Evolutionary conservation across 1,284 basidiomycete species (phyloP).

Genomic region (Anthracocystis setariae): DNA sequence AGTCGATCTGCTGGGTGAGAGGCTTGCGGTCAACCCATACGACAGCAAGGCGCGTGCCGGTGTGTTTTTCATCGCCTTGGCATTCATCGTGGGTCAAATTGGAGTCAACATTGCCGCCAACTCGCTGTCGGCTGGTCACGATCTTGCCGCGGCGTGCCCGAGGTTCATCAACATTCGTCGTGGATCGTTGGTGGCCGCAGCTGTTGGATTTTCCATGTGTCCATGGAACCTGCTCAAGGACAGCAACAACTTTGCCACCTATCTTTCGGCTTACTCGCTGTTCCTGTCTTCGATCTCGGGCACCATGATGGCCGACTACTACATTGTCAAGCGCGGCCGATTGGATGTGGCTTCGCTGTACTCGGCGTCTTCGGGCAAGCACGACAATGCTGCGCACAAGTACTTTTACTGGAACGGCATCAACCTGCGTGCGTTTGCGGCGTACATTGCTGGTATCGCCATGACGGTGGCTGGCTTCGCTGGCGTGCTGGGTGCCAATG

Average conservation of each 20-base stretch:
- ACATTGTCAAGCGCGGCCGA: slow-evolving; percentile 78
- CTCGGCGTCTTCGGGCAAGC: slow-evolving; percentile 59
- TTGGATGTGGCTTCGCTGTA: slow-evolving; percentile 80
- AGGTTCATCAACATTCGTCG: slow-evolving; percentile 86
- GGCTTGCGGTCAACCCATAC: slow-evolving; percentile 76
- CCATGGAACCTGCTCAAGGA: slow-evolving; percentile 84
- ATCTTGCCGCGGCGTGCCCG: slow-evolving; percentile 79
- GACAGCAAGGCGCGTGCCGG: slow-evolving; percentile 69
- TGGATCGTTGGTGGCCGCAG: slow-evolving; percentile 80
- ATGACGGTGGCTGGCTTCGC: slow-evolving; percentile 82
- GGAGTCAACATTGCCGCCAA: slow-evolving; percentile 78
- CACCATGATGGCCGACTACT: slow-evolving; percentile 74
- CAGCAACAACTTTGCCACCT: slow-evolving; percentile 81
- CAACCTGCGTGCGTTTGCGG: slow-evolving; percentile 74
- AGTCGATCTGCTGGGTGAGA: slow-evolving; percentile 76
- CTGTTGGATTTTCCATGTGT: slow-evolving; percentile 77
- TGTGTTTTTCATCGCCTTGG: slow-evolving; percentile 75
- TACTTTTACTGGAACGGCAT: slow-evolving; percentile 81
- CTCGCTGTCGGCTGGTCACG: slow-evolving; percentile 84
- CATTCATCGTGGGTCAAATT: slow-evolving; percentile 79
- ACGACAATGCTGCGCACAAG: slow-evolving; percentile 67
- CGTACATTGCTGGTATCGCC: slow-evolving; percentile 79
- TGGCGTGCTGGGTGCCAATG: slow-evolving; percentile 68
- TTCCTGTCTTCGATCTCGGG: slow-evolving; percentile 68
- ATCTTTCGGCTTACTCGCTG: slow-evolving; percentile 77